Base-by-base conservation (phyloP, 495 filamentous ascomycete genomes). In the Aspergillus heteromorphus region DNA sequence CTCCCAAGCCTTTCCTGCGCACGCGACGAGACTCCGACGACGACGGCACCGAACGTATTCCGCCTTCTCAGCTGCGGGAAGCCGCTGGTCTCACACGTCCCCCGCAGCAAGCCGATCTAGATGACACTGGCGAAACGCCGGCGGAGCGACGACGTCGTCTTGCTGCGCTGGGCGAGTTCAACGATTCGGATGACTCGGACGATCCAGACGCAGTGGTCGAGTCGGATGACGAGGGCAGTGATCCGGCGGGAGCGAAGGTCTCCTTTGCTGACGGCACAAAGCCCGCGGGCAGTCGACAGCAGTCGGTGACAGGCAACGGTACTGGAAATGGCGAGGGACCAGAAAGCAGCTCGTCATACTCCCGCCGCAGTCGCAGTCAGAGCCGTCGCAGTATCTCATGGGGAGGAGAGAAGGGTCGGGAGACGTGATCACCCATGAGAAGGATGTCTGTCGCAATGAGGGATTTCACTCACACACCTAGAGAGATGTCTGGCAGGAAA, bases 111-210 rank as follows among this genome's bases (percentile, higher is more conserved):
- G 63, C 47, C 30, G 70, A 59, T 40, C 8, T 48, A 53, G 76
- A 72, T 16, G 82, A 85, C 20, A 72, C 70, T 2, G 80, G 76
- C 38, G 92, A 96, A 68, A 95, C 90, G 4, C 83, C 88, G 0
- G 92, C 91, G 0, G 92, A 96, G 70, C 79, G 87, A 40, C 79
- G 87, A 34, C 79, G 91, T 56, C 84, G 92, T 67, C 83, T 95
- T 51, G 92, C 89, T 1, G 92, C 92, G 4, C 72, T 96, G n/a
- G 91, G 90, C 43, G 71, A 79, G 6, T 64, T 73, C n/a, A 75
- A 79, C 8, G 79, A 78, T 20, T 79, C 77, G 16, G 79, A 78
- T 16, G 84, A 87, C 45, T 83, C 81, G 38, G 86, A 89, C 36
- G 83, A 84, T 52, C 78, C 82, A 8, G 72, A 62, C 16, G 67